Base-by-base conservation (phyloP, 495 filamentous ascomycete species). In the Bathelium albidoporum region DNA sequence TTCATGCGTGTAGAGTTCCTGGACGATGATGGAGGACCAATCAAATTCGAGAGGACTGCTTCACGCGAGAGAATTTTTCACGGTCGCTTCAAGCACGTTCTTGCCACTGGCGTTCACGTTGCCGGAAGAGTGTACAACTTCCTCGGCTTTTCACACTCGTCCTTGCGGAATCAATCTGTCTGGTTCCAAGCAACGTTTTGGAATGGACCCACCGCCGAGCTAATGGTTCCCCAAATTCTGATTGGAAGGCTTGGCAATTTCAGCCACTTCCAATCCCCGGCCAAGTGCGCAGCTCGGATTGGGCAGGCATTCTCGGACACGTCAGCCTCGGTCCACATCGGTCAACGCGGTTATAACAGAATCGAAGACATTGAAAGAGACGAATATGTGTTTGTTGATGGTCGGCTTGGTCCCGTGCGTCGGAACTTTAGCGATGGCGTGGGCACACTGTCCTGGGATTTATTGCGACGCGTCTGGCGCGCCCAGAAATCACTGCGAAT, bases 281-380 rank as follows among this genome's bases (percentile, higher is more conserved):
- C 90, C 0, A 85, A 83, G 62, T 90, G 87, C 61, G 90, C 90
- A 0, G 90, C 90, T 0, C 78, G 89, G 32, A 91, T 94, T 39
- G 90, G 90, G 0, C 90, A 94, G 68, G 85, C 88, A 0, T 94
- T 94, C 60, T 88, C 89, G 0, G 87, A 94, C 63, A 94, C 90
- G 0, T 79, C 75, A 0, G 75, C 73, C 34, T 75, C 85, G 0
- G 76, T 82, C 29, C 66, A 79, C 0, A 67, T 89, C 1, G 75
- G 2, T 64, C 78, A 4, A 39, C 75, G 20, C 72, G 74, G 75
- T 81, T 10, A 45, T 65, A 43, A 58, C 0, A 66, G 77, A 5
- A 43, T 70, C 53, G 16, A 60, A 0, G 86, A 80, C 59, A 70
- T 83, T 16, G 65, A 75, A 63, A 66, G 75, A 63, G 64, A 69